Evolutionary conservation across 2,329 filamentous ascomycete species (phyloP).

Genomic region (Hymenoscyphus occultus): DNA sequence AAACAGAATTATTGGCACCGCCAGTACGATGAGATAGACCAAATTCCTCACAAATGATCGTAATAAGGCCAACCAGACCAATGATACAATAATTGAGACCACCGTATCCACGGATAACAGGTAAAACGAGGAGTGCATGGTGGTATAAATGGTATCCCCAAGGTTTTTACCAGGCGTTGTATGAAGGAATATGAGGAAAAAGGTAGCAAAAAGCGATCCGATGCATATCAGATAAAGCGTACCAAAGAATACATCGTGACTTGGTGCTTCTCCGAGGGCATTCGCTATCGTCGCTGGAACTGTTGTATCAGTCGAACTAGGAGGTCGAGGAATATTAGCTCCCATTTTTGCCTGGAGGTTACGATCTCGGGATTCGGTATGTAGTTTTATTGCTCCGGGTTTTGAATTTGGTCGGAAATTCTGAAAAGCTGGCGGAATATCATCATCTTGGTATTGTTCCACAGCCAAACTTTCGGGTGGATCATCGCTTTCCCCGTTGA

Average conservation of each 20-base stretch:
- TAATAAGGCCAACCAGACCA: constrained; percentile 86
- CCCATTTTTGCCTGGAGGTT: constrained; percentile 27
- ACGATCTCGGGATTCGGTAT: constrained; percentile 23
- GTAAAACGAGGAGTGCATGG: constrained; percentile 80
- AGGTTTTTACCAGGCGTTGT: constrained; percentile 72
- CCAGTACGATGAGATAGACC: constrained; percentile 75
- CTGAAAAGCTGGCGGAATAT: constrained; percentile 58
- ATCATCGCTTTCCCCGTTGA: constrained; percentile 54
- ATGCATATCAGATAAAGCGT: constrained; percentile 84
- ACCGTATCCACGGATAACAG: constrained; percentile 88
- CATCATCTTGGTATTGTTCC: constrained; percentile 50
- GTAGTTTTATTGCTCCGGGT: constrained; percentile 33
- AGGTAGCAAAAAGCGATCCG: constrained; percentile 81
- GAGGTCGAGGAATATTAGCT: constrained; percentile 26
- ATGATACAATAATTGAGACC: constrained; percentile 81
- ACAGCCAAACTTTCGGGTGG: constrained; percentile 59
- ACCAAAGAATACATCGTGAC: constrained; percentile 88
- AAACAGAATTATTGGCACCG: constrained; percentile 80
- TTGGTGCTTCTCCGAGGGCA: constrained; percentile 65
- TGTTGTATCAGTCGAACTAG: constrained; percentile 37
- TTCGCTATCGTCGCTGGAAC: constrained; percentile 55
- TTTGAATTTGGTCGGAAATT: constrained; percentile 44
- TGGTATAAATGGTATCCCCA: constrained; percentile 92
- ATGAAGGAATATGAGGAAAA: constrained; percentile 85
- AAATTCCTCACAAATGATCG: constrained; percentile 85